Evolutionary conservation across 495 filamentous ascomycete genomes (phyloP).

Genomic region (Annulohypoxylon stygium): DNA sequence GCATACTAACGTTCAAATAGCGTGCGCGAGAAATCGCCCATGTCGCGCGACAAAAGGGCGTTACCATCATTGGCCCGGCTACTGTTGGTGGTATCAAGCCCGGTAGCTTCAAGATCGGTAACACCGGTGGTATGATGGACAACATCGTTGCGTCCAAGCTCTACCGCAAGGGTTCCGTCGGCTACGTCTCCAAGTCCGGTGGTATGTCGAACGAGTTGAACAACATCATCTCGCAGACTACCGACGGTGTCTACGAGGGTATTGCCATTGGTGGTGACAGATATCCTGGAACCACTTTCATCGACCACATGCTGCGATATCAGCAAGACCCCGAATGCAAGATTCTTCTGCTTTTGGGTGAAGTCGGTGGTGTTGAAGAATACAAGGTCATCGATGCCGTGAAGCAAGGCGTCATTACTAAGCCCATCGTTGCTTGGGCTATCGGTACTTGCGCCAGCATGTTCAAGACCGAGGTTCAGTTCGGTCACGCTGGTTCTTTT

Average conservation of each 20-base stretch:
- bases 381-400: conserved; percentile 99
- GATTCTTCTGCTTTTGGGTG: conserved; percentile 94
- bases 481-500: conserved; percentile 97
- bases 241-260: conserved; percentile 98
- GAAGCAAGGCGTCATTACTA: conserved; percentile 92
- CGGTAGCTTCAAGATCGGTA: conserved; percentile 98
- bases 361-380: conserved; percentile 99
- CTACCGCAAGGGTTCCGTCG: conserved; percentile 98
- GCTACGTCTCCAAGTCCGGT: conserved; percentile 99
- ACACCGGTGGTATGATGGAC: conserved; percentile 99
- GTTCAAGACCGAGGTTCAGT: conserved; percentile 99
- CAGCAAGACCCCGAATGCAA: conserved; percentile 97
- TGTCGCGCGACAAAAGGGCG: conserved; percentile 95
- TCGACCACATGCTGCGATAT: conserved; percentile 96
- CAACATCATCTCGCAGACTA: conserved; percentile 96
- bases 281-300: conserved; percentile 98
- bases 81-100: conserved; percentile 99
- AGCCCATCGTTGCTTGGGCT: conserved; percentile 98
- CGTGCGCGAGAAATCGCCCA: conserved; percentile 97
- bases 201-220: conserved; percentile 99
- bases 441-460: conserved; percentile 99
- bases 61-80: conserved; percentile 98
- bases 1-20: conserved; percentile 58
- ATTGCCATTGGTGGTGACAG: conserved; percentile 98
- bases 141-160: conserved; percentile 99